phyloP scores from a whole-genome alignment of 495 filamentous ascomycete species.

The Acidiella bohemica region DNA sequence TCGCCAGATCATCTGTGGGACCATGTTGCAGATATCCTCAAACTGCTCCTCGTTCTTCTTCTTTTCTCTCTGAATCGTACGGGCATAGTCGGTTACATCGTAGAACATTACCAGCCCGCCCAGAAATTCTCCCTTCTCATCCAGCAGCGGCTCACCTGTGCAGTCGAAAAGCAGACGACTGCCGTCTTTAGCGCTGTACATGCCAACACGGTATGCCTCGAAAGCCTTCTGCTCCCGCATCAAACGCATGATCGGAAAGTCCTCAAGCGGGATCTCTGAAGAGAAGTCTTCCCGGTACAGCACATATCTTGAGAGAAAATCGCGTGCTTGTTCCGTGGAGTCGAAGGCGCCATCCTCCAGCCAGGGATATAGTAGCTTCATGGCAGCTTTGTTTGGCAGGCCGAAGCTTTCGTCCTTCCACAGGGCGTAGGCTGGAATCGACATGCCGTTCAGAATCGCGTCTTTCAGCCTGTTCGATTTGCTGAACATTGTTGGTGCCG shows the following conservation, averaged over 20 bases:
- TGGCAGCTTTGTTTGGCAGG: constrained; percentile 49
- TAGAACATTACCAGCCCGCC: constrained; percentile 50
- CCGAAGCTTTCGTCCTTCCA: constrained; percentile 57
- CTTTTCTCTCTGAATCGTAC: constrained; percentile 46
- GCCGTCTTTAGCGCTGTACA: constrained; percentile 36
- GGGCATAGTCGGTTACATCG: constrained; percentile 50
- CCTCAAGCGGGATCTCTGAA: constrained; percentile 37
- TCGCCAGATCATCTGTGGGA: constrained; percentile 61
- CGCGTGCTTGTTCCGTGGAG: constrained; percentile 34
- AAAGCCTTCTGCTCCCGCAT: constrained; percentile 43
- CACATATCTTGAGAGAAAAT: constrained; percentile 40
- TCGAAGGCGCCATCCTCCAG: constrained; percentile 30
- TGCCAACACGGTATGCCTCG: constrained; percentile 42
- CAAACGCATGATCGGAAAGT: constrained; percentile 48
- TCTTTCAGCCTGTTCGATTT: constrained; percentile 58
- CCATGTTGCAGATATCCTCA: constrained; percentile 52
- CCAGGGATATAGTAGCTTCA: constrained; percentile 34
- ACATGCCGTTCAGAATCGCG: constrained; percentile 52
- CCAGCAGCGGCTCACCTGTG: constrained; percentile 44
- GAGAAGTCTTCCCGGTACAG: constrained; percentile 51
- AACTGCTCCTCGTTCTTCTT: constrained; percentile 53
- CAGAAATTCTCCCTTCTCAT: constrained; percentile 49
- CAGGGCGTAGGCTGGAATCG: constrained; percentile 54
- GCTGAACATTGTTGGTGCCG: constrained; percentile 44
- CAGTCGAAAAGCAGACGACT: constrained; percentile 41